Base-by-base conservation (phyloP, 2,329 filamentous ascomycete species). In the Microdochium trichocladiopsis region DNA sequence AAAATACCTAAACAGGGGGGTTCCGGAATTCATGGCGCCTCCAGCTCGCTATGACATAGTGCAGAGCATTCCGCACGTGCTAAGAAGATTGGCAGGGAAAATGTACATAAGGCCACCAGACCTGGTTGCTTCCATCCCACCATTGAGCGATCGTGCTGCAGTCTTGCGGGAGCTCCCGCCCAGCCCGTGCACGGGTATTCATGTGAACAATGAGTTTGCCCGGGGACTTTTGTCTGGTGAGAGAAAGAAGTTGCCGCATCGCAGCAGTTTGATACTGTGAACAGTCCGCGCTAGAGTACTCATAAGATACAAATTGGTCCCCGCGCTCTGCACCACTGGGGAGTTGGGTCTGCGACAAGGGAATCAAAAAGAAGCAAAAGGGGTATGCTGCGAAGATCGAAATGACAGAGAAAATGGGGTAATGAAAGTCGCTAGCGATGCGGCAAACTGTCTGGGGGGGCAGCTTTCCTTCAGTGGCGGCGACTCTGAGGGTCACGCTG, bases 401-500 rank as follows among this genome's bases (percentile, higher is more conserved):
- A 61, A 61, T 48, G 54, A 53, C 52, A 56, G 43, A 22, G 55
- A 52, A 53, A 53, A 55, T 50, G 11, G 28, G 8, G 16, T 18
- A 36, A 36, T 21, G 28, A 22, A 36, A 53, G 53, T 60, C 55
- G 58, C 57, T 57, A 58, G 53, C 52, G 54, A 58, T 57, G 61
- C 53, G 50, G 52, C 12, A 48, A 41, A 53, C 31, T 48, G 43
- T 33, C 52, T 48, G 53, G 55, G 37, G 48, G 51, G 56, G 43
- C 52, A 52, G 52, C 53, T 49, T 24, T 49, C 55, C 52, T 59
- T 65, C 58, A 74, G 62, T 71, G 68, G 56, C 67, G 68, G 55
- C 68, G 63, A 56, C 53, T 58, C 54, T 59, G 64, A 66, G 51
- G 61, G 53, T 78, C 72, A 52, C 75, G 73, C 56, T 76, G 72